Base-by-base conservation (phyloP, 179 eudicot genomes). In the Camellia oleifera region DNA sequence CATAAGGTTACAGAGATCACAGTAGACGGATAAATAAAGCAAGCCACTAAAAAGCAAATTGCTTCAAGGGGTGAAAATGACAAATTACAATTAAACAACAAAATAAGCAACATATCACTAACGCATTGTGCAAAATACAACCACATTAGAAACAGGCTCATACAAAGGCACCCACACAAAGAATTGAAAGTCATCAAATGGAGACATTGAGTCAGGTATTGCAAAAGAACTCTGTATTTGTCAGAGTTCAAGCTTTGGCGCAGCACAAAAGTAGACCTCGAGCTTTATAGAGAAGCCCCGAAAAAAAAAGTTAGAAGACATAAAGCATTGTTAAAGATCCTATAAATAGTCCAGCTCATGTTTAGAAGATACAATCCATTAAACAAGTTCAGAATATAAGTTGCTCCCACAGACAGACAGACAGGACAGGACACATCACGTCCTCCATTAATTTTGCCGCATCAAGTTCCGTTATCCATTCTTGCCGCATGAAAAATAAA, bases 281-380 rank as follows among this genome's bases (percentile, higher is more conserved):
- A 72, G 61, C 62, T 12, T 52, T 26, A 72, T 11, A 23, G 18
- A 40, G n/a, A 61, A 72, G n/a, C 76, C 62, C 61, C 67, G 32
- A 1, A 18, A 44, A 53, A 44, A 53, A 44, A 73, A 67, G 79
- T 77, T 85, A 72, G 45, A 17, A 64, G 32, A 54, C 63, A 62
- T 32, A 68, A 57, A 83, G 69, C 63, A 81, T 44, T 75, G 78
- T 71, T 46, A 64, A 81, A 75, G 50, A 63, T 76, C 82, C 82
- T 69, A 69, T 32, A 23, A 70, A 81, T 72, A 73, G 69, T 77
- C 60, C 72, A 44, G 71, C 72, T 81, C 78, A 48, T n/a, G 40
- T 32, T 32, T 32, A 26, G 63, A 46, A 80, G 69, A 48, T 32
- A 71, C 75, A 40, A 15, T 40, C 65, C 48, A 62, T 8, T 44